Conservation (phyloP, 1,284 basidiomycete species). For the Trichosporon asahii region DNA sequence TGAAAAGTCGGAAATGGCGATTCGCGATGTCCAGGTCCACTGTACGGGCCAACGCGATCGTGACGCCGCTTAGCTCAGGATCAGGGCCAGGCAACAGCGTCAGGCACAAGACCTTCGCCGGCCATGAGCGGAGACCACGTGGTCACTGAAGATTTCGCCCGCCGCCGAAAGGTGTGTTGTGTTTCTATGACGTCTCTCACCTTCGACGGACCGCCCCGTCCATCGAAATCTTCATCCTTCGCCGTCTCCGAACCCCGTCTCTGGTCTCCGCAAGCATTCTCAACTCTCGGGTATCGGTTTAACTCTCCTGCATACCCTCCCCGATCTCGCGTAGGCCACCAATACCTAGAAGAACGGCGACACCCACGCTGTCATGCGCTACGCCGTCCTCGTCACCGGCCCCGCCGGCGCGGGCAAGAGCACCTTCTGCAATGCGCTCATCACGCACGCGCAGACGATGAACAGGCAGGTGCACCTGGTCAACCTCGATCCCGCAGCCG, state of each 20-base stretch:
- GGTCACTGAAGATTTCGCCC: constrained; percentile 1
- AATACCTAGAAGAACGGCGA: too few relatives aligned
- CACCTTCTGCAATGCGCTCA: constrained; percentile 83
- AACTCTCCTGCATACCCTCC: too few relatives aligned
- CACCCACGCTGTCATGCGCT: constrained; percentile 79
- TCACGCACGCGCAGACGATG: constrained; percentile 83
- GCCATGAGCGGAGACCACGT: not conserved
- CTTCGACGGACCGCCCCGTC: not conserved
- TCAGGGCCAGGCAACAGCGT: not conserved
- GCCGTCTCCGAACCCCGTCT: not conserved
- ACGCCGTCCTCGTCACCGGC: constrained; percentile 68
- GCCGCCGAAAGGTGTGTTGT: not conserved
- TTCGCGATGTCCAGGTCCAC: not conserved
- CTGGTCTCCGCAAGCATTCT: too few relatives aligned
- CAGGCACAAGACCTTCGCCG: not conserved
- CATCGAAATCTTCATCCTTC: constrained; percentile 6
- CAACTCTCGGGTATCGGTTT: too few relatives aligned
- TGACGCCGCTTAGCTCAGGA: not conserved
- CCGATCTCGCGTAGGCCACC: too few relatives aligned
- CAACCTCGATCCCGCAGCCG: constrained; percentile 95
- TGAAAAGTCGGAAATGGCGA: not conserved
- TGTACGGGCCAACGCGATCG: not conserved
- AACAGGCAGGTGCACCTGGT: constrained; percentile 87
- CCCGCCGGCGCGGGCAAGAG: constrained; percentile 98
- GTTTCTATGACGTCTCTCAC: constrained; percentile 1